These are phyloP conservation scores for Spongispora temasekensis DNA, from an alignment of 1,284 basidiomycete genomes.

Conservation along the genomic window DNA sequence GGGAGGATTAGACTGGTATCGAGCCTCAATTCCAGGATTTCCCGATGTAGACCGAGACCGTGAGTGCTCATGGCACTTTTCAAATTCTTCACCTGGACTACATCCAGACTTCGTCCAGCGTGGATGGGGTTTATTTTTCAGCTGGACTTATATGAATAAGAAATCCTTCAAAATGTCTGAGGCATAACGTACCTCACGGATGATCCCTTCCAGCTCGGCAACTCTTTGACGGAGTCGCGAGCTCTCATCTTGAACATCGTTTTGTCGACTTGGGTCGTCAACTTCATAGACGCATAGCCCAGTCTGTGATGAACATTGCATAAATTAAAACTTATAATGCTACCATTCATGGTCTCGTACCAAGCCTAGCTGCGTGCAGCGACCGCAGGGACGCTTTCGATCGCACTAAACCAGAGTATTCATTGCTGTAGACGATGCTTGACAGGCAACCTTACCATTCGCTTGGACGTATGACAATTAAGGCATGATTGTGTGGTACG, in stretches of 20 bases:
- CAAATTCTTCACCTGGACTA: slow-evolving; percentile 25
- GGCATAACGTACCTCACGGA: slow-evolving; percentile 60
- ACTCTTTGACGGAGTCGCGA: slow-evolving; percentile 71
- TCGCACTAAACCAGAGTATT: slow-evolving; percentile 52
- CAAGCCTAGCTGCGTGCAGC: slow-evolving; percentile 73
- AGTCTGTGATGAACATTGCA: slow-evolving; percentile 50
- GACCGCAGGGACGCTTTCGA: slow-evolving; percentile 68
- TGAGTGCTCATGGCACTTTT: slow-evolving; percentile 26
- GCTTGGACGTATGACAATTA: slow-evolving; percentile 76
- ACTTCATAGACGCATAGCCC: slow-evolving; percentile 84
- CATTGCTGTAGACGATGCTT: slow-evolving; percentile 1
- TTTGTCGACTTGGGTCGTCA: slow-evolving; percentile 68
- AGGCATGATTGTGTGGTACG: slow-evolving; percentile 67
- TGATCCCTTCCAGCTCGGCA: slow-evolving; percentile 81
- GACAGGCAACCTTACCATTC: slow-evolving; percentile 60
- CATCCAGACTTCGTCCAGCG: slow-evolving; percentile 52
- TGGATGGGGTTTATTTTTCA: slow-evolving; percentile 75
- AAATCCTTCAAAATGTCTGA: background rate
- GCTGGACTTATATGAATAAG: slow-evolving; percentile 30
- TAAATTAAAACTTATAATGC: background rate
- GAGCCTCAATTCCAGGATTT: slow-evolving; percentile 7
- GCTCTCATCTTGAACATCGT: slow-evolving; percentile 58
- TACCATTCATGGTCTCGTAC: slow-evolving; percentile 39
- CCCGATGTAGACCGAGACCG: slow-evolving; percentile 21
- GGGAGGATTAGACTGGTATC: slow-evolving; percentile 2